Conservation (phyloP, 352 stramenopile species). For the Aphanomyces cochlioides region DNA sequence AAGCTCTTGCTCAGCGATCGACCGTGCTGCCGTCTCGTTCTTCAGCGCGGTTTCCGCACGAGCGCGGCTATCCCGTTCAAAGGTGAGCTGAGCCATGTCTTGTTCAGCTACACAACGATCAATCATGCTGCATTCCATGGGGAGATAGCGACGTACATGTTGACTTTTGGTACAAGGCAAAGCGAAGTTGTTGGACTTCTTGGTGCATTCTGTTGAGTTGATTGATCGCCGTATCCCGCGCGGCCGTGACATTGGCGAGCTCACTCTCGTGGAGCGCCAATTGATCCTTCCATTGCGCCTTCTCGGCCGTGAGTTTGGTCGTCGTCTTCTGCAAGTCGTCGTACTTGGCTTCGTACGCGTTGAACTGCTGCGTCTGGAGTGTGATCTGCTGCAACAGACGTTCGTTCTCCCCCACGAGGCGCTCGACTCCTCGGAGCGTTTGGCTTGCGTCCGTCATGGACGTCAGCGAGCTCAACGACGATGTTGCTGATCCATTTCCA, state of each 20-base stretch:
- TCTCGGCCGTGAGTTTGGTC: conserved; percentile 61
- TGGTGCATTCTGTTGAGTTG: conserved; percentile 67
- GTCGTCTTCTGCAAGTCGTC: conserved; percentile 63
- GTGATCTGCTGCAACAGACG: conserved; percentile 69
- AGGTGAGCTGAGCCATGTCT: conserved; percentile 56
- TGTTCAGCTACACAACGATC: conserved; percentile 35
- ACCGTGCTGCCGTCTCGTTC: conserved; percentile 53
- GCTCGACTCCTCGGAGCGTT: conserved; percentile 67
- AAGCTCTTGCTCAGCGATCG: conserved; percentile 67
- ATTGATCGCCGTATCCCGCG: conserved; percentile 60
- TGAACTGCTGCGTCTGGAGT: conserved; percentile 72
- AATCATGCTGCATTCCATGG: background rate
- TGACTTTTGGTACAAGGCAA: conserved; percentile 72
- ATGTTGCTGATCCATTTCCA: conserved; percentile 8
- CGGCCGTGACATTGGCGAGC: conserved; percentile 52
- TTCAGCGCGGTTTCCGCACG: conserved; percentile 58
- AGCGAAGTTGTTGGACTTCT: conserved; percentile 71
- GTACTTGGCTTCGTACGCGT: conserved; percentile 61
- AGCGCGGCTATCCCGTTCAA: conserved; percentile 56
- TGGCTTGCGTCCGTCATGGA: conserved; percentile 52
- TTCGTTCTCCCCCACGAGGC: conserved; percentile 68
- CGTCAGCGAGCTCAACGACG: conserved; percentile 25
- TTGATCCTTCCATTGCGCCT: conserved; percentile 65
- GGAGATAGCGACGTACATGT: conserved; percentile 36
- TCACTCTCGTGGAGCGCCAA: conserved; percentile 55